Evolutionary conservation across 192 early-diverging fungal genomes (phyloP).

Genomic region (Dissophora ornata): DNA sequence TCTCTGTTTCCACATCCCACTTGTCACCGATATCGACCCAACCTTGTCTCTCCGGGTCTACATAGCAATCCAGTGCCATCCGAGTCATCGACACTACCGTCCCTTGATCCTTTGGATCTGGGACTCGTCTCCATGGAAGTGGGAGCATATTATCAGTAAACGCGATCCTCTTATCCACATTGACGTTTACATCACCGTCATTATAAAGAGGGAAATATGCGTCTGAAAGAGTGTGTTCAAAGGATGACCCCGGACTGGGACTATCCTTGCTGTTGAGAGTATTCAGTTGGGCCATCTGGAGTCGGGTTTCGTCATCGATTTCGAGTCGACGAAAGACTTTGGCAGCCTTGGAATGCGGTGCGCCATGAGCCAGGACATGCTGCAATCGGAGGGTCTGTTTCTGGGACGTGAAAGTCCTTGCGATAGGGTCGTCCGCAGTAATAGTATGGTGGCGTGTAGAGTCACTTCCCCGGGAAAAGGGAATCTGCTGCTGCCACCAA

Average conservation of each 20-base stretch:
- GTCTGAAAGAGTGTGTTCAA: slow-evolving; percentile 20
- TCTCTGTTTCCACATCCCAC: slow-evolving; percentile 63
- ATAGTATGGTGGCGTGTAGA: neutral
- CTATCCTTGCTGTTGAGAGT: neutral
- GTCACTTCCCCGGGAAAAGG: neutral
- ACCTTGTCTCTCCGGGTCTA: slow-evolving; percentile 62
- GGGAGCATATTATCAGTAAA: neutral
- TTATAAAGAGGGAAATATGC: slow-evolving; percentile 4
- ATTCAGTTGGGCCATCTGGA: slow-evolving; percentile 16
- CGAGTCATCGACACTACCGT: slow-evolving; percentile 79
- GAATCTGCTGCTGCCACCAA: neutral
- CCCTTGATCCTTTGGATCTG: slow-evolving; percentile 74
- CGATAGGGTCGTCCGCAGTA: neutral
- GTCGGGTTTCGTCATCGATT: slow-evolving; percentile 9
- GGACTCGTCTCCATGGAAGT: slow-evolving; percentile 54
- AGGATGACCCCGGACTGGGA: slow-evolving; percentile 16
- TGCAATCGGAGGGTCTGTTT: slow-evolving; percentile 20
- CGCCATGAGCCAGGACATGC: slow-evolving; percentile 31
- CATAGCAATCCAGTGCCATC: slow-evolving; percentile 88
- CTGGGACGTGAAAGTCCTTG: neutral
- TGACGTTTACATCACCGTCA: neutral
- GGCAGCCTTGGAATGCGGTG: slow-evolving; percentile 17
- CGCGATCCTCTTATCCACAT: neutral
- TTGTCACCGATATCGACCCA: slow-evolving; percentile 74
- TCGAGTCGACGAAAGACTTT: slow-evolving; percentile 26